Percentiles rank a stretch among this genome's conserved stretches.
Evolutionary conservation across 331 rosid genomes (phyloP).

Genomic region (Dryas integrifolia): DNA sequence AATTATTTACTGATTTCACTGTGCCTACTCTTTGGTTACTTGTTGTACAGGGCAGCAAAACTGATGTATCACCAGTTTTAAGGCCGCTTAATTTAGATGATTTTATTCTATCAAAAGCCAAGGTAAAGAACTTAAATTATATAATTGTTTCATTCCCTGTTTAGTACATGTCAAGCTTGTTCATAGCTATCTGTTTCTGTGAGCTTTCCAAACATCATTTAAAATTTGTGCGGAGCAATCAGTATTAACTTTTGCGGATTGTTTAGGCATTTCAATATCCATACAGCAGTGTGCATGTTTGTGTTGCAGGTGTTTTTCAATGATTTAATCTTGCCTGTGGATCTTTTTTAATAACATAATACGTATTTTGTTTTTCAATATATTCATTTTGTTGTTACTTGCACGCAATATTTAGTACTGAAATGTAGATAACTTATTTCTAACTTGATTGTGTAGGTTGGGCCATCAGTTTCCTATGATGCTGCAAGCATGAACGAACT

Average conservation of each 20-base stretch:
- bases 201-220: no score
- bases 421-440: neutral
- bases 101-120: conserved; percentile 75
- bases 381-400: neutral
- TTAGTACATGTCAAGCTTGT: neutral
- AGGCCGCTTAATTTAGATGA: conserved; percentile 75
- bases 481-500: conserved; percentile 92
- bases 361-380: neutral
- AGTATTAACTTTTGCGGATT: no score
- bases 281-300: neutral
- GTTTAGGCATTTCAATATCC: no score
- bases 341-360: no score
- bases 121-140: conserved; percentile 40
- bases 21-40: neutral
- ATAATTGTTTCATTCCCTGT: neutral
- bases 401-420: neutral
- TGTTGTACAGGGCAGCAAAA: conserved; percentile 43
- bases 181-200: no score
- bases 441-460: conserved; percentile 51
- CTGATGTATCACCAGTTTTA: conserved; percentile 26
- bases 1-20: neutral
- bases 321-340: neutral
- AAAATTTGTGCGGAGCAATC: no score
- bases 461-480: conserved; percentile 90
- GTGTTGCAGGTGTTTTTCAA: neutral